These are phyloP conservation scores for Helenozyma rhizophorensis DNA, from an alignment of 805 yeast genomes.

Conservation along the genomic window DNA sequence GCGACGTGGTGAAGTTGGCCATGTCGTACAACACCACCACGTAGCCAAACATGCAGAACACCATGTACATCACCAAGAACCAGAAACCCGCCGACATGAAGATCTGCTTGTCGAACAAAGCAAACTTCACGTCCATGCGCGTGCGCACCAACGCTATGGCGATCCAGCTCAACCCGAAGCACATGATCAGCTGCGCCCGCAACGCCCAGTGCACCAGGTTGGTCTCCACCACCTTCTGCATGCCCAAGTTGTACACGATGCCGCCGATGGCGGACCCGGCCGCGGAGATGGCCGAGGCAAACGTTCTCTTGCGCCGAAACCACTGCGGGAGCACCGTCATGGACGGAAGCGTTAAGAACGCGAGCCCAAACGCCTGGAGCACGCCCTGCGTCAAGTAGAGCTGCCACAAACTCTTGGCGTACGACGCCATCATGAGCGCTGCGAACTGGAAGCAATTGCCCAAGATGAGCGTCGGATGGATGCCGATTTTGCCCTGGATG, in stretches of 20 bases:
- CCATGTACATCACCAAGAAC: slow-evolving; percentile 36
- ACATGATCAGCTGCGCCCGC: slow-evolving; percentile 34
- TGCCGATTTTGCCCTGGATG: slow-evolving; percentile 45
- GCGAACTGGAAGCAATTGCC: slow-evolving; percentile 52
- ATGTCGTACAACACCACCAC: slow-evolving; percentile 55
- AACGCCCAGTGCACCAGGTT: slow-evolving; percentile 46
- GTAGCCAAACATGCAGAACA: slow-evolving; percentile 55
- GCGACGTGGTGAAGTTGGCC: slow-evolving; percentile 54
- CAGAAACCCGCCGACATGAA: slow-evolving; percentile 39
- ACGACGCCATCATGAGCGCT: slow-evolving; percentile 58
- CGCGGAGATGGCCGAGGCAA: slow-evolving; percentile 46
- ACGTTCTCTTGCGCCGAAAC: slow-evolving; percentile 60
- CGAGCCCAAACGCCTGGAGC: slow-evolving; percentile 52
- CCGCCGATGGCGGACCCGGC: slow-evolving; percentile 53
- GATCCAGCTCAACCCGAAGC: slow-evolving; percentile 12
- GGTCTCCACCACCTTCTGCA: slow-evolving; percentile 33
- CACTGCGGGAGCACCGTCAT: slow-evolving; percentile 62
- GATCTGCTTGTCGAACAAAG: slow-evolving; percentile 38
- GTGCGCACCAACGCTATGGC: slow-evolving; percentile 13
- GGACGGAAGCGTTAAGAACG: slow-evolving; percentile 56
- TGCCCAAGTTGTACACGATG: slow-evolving; percentile 41
- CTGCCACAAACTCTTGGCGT: slow-evolving; percentile 58
- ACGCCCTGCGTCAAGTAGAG: slow-evolving; percentile 66
- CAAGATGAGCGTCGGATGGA: slow-evolving; percentile 40
- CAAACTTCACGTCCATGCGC: slow-evolving; percentile 19